phyloP scores from a whole-genome alignment of 371 early-diverging fungal genomes.

The Entomophthora muscae region DNA sequence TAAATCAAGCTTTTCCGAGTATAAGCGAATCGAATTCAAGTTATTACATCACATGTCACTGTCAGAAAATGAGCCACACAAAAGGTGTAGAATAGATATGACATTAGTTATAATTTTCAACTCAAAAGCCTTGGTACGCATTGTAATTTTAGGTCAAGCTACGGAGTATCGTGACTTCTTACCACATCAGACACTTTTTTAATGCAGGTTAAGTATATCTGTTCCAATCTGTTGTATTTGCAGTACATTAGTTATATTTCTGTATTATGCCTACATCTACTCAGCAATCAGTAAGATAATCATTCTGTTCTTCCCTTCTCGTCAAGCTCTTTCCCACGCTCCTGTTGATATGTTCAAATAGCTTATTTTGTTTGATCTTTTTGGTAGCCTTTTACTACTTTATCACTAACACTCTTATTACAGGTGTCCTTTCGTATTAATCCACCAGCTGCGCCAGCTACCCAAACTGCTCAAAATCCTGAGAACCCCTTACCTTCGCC shows the following conservation, averaged over 20 bases:
- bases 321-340: background rate
- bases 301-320: background rate
- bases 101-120: background rate
- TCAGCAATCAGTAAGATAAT: background rate
- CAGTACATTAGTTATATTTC: background rate
- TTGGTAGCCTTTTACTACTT: background rate
- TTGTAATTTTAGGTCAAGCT: background rate
- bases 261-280: background rate
- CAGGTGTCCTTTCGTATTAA: background rate
- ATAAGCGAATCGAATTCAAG: no score
- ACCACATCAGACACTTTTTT: background rate
- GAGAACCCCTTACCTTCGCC: background rate
- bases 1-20: no score
- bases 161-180: background rate
- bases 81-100: no score
- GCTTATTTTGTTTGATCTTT: background rate
- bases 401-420: background rate
- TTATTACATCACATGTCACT: no score
- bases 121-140: background rate
- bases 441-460: background rate
- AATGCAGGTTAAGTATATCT: no score
- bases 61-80: no score
- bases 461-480: background rate
- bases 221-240: background rate
- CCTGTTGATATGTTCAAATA: background rate